Conservation (phyloP, 208 protist genomes). For the Trypanosoma platydactyli region DNA sequence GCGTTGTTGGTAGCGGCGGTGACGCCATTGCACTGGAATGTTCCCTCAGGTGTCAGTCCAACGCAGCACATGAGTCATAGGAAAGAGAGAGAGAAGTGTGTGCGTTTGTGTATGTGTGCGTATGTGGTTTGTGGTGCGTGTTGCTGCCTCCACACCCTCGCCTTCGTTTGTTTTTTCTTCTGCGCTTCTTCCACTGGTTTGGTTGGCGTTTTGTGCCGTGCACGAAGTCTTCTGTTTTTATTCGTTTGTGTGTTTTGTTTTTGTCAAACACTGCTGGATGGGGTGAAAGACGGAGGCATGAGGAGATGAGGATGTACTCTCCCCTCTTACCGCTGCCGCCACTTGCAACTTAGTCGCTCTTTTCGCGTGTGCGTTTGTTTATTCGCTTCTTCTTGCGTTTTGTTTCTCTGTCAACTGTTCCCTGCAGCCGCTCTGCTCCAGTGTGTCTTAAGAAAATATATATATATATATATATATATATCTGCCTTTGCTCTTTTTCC, state of each 20-base stretch:
- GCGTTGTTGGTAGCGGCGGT: background rate
- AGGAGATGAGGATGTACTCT: background rate
- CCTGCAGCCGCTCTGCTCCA: conserved; percentile 11
- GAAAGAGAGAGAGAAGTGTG: background rate
- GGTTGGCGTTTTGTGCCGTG: background rate
- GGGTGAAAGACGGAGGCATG: background rate
- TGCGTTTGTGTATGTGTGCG: conserved; percentile 8
- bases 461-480: conserved; percentile 10
- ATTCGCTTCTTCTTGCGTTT: conserved; percentile 23
- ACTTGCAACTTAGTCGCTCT: background rate
- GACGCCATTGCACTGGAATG: too few relatives aligned
- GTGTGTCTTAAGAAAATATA: too few relatives aligned
- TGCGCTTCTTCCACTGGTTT: conserved; percentile 1
- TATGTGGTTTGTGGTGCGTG: background rate
- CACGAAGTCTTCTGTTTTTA: background rate
- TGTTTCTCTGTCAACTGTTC: conserved; percentile 3
- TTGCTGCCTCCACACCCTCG: background rate
- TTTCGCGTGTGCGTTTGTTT: conserved; percentile 18
- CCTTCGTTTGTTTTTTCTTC: conserved; percentile 20
- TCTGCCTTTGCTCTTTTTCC: conserved; percentile 10
- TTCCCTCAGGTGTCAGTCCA: too few relatives aligned
- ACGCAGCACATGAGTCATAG: background rate
- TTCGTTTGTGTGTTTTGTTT: conserved; percentile 21
- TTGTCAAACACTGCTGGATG: background rate
- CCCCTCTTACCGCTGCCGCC: background rate